These are phyloP conservation scores for Hyphopichia burtonii DNA, from an alignment of 1,139 yeast genomes.

Conservation along the genomic window DNA sequence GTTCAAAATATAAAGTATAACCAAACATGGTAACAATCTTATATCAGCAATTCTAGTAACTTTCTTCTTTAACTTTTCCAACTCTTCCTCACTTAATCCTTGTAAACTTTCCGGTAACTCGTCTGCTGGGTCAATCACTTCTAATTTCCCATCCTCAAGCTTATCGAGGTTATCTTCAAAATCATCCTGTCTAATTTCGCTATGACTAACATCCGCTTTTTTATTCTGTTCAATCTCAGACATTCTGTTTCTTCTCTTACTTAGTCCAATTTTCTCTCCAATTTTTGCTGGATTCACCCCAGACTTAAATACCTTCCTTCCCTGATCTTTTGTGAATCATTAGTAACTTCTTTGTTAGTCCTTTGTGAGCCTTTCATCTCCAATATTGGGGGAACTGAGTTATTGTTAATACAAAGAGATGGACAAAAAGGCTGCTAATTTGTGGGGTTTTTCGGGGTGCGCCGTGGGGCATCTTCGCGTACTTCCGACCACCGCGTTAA, in stretches of 20 bases:
- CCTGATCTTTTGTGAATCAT: too few relatives aligned
- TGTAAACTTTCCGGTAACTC: constrained; percentile 31
- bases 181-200: neutral
- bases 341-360: too few relatives aligned
- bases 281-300: too few relatives aligned
- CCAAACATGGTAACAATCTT: constrained; percentile 54
- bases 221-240: constrained; percentile 1
- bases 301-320: too few relatives aligned
- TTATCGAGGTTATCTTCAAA: neutral
- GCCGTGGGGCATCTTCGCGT: too few relatives aligned
- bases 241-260: neutral
- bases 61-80: constrained; percentile 35
- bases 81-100: constrained; percentile 33
- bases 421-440: too few relatives aligned
- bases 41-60: constrained; percentile 48
- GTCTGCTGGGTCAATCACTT: neutral
- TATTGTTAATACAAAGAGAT: too few relatives aligned
- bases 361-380: too few relatives aligned
- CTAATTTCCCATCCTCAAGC: neutral
- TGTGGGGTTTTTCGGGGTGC: too few relatives aligned
- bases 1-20: constrained; percentile 51
- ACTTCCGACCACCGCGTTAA: too few relatives aligned
- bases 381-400: too few relatives aligned
- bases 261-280: too few relatives aligned
- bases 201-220: neutral